Percentiles rank a stretch among this genome's conserved stretches.
phyloP scores from a whole-genome alignment of 2,329 filamentous ascomycete genomes.

The Sarocladiaceae sp. region DNA sequence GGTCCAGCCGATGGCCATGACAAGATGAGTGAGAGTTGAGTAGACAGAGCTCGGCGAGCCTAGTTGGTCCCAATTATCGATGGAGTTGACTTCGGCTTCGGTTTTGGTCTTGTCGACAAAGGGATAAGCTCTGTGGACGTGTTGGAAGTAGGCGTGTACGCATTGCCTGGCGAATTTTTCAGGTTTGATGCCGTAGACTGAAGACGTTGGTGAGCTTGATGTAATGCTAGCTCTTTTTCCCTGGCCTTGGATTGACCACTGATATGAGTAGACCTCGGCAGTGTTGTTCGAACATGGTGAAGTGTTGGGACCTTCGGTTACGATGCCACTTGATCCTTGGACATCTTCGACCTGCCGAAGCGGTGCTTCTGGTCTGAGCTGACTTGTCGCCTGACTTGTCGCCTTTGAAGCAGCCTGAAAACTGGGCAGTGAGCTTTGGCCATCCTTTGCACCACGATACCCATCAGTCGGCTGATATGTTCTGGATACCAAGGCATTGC shows the following conservation, averaged over 20 bases:
- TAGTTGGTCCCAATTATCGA: constrained; percentile 17
- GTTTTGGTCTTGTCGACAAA: constrained; percentile 35
- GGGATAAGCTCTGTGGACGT: constrained; percentile 41
- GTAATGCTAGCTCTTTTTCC: background rate
- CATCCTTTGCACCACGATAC: too few relatives aligned
- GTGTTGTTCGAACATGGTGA: background rate
- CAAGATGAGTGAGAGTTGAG: constrained; percentile 34
- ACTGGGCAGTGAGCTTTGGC: too few relatives aligned
- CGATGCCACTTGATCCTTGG: too few relatives aligned
- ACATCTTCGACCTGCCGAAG: too few relatives aligned
- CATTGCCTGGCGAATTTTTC: constrained; percentile 27
- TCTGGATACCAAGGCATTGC: too few relatives aligned
- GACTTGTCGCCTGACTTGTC: too few relatives aligned
- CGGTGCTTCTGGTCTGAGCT: too few relatives aligned
- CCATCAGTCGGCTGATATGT: too few relatives aligned
- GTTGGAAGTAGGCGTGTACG: constrained; percentile 40
- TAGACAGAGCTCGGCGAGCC: constrained; percentile 22
- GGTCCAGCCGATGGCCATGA: constrained; percentile 43
- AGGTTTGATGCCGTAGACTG: constrained; percentile 1
- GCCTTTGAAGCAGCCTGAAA: too few relatives aligned
- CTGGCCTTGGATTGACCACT: background rate
- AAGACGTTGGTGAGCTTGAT: background rate
- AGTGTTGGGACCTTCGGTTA: too few relatives aligned
- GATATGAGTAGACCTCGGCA: background rate
- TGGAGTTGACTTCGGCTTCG: constrained; percentile 27